Base-by-base conservation (phyloP, 1,284 basidiomycete species). In the Cerrena zonata region DNA sequence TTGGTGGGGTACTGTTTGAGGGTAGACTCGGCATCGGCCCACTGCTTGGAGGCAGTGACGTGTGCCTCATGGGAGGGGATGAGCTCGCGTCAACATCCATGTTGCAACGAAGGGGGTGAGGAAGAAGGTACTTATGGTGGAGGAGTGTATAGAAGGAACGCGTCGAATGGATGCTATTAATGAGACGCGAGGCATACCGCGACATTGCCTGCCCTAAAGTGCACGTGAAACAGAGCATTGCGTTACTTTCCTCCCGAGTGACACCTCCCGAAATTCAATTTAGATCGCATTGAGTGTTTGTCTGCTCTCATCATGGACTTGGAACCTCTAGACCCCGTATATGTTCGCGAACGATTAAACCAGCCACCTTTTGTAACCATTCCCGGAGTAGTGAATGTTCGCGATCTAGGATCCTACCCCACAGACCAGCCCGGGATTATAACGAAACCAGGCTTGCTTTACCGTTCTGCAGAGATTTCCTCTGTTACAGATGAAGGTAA, bases 381-480 rank as follows among this genome's bases (percentile, higher is more conserved):
- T 56, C 64, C 76, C 22, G 86, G 86, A 40, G 85, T 89, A 12
- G 79, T 78, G 57, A 89, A 89, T 59, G 72, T 83, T 41, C 76
- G 87, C 47, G 84, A 87, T 65, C 69, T 89, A 11, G 87, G 87
- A 23, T 70, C 69, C 39, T 81, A 86, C 59, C 68, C 78, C 43
- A 78, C 80, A 3, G 63, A 61, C 18, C 59, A 69, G 50, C 69
- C 72, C 19, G 74, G 75, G 51, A 66, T 73, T 49, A 64, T 76
- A 53, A 88, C 80, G 40, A 80, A 74, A 56, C 78, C 80, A 2
- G 65, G 70, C 13, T 74, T 77, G 52, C 64, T 82, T 13, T 83
- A 77, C 61, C 82, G 87, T 45, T 78, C 82, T 26, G 86, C 82
- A 49, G 86, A 89, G 59, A 59, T 89, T 11, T 84, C 85, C 5